phyloP scores from a whole-genome alignment of 2,329 filamentous ascomycete genomes.

The Venturia nashicola region DNA sequence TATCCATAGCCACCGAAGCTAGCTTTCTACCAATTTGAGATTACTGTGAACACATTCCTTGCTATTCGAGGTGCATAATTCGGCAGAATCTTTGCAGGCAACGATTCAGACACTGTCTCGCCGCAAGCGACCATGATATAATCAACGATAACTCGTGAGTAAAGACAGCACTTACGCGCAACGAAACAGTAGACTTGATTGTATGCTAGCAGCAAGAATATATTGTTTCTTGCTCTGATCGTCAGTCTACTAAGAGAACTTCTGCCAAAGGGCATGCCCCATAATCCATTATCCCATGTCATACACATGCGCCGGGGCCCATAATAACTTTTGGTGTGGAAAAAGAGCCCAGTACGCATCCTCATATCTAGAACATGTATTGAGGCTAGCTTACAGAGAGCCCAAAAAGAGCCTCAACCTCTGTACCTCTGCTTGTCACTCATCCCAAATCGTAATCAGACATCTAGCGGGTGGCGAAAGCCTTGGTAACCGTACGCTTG shows the following conservation, averaged over 20 bases:
- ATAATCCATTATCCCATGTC: not conserved
- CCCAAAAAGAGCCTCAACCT: not conserved
- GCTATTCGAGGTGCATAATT: too few species aligned
- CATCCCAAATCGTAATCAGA: slow-evolving; percentile 1
- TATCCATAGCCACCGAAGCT: too few species aligned
- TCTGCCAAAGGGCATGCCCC: not conserved
- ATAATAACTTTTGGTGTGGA: slow-evolving; percentile 4
- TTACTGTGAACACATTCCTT: too few species aligned
- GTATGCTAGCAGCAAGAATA: not conserved
- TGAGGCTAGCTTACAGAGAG: slow-evolving; percentile 5
- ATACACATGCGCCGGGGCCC: slow-evolving; percentile 1
- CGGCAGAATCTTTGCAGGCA: too few species aligned
- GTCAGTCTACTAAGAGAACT: not conserved
- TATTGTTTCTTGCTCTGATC: not conserved
- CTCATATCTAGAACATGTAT: not conserved
- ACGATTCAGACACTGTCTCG: too few species aligned
- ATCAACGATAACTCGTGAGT: not conserved
- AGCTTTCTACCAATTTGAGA: too few species aligned
- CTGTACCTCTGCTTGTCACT: not conserved
- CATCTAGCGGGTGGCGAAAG: slow-evolving; percentile 78
- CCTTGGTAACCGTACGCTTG: slow-evolving; percentile 97
- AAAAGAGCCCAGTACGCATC: not conserved
- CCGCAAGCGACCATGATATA: not conserved
- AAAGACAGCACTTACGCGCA: not conserved
- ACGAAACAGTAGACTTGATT: not conserved